Conservation (phyloP, 1,284 basidiomycete genomes). For the Malassezia slooffiae region DNA sequence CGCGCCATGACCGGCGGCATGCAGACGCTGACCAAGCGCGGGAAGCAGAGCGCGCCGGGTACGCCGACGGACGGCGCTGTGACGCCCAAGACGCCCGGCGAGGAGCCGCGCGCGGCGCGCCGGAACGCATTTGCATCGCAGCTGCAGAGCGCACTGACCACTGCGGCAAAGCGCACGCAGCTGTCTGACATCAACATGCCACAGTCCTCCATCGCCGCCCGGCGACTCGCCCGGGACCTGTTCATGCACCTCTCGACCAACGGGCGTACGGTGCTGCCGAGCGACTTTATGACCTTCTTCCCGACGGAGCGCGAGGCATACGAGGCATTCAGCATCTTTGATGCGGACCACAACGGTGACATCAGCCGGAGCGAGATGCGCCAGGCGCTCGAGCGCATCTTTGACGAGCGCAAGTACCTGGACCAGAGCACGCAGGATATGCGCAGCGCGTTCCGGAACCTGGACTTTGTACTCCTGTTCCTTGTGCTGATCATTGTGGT, state of each 20-base stretch:
- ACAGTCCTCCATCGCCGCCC: constrained; percentile 57
- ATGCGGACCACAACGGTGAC: constrained; percentile 72
- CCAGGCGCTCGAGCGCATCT: constrained; percentile 69
- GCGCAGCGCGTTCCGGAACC: constrained; percentile 34
- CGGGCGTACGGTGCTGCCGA: constrained; percentile 50
- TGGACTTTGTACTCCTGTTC: constrained; percentile 51
- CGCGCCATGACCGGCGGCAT: too few relatives aligned
- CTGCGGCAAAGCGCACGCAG: constrained; percentile 42
- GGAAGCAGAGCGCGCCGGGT: too few relatives aligned
- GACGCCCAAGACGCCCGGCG: constrained; percentile 1
- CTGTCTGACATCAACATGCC: constrained; percentile 29
- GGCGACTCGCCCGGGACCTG: constrained; percentile 62
- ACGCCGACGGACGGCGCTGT: too few relatives aligned
- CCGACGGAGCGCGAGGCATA: constrained; percentile 61
- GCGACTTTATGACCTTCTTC: constrained; percentile 59
- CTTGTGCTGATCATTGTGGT: constrained; percentile 57
- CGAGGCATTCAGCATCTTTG: constrained; percentile 63
- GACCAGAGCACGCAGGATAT: constrained; percentile 55
- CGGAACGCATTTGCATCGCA: constrained; percentile 13
- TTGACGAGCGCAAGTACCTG: constrained; percentile 64
- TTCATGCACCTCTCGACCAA: constrained; percentile 53
- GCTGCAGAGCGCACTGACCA: constrained; percentile 24
- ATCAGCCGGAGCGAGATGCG: constrained; percentile 71
- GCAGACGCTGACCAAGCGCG: too few relatives aligned
- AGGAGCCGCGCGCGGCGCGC: background rate